These are phyloP conservation scores for Limnomonas spitsbergensis DNA, from an alignment of 139 green algal genomes.

Conservation along the genomic window DNA sequence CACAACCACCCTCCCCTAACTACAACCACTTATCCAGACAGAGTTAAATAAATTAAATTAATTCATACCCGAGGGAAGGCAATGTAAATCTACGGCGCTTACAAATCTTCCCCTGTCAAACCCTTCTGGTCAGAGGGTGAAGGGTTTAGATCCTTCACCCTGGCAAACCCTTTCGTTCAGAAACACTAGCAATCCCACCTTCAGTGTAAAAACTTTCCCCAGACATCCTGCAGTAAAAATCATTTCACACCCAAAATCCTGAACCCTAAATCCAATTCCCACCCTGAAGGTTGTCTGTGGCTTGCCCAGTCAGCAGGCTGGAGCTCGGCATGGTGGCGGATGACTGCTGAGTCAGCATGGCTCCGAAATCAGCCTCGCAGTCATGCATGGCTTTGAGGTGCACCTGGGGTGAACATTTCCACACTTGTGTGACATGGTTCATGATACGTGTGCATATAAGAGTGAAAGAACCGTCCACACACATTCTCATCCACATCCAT, in stretches of 20 bases:
- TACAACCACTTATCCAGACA: too few relatives aligned
- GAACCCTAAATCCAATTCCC: neutral
- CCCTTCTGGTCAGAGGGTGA: neutral
- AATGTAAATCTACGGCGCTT: too few relatives aligned
- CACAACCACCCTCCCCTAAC: too few relatives aligned
- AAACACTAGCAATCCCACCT: neutral
- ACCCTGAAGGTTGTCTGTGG: neutral
- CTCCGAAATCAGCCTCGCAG: conserved; percentile 29
- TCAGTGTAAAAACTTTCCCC: neutral
- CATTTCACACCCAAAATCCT: neutral
- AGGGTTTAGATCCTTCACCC: neutral
- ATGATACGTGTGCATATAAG: neutral
- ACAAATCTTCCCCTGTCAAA: neutral
- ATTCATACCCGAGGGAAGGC: too few relatives aligned
- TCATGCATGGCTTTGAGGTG: conserved; percentile 23
- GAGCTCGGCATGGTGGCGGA: conserved; percentile 8
- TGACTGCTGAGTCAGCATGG: conserved; percentile 5
- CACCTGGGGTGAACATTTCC: conserved; percentile 7
- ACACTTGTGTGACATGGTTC: too few relatives aligned
- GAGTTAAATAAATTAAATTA: too few relatives aligned
- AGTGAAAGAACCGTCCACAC: neutral
- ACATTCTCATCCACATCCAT: neutral
- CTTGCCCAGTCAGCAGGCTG: neutral
- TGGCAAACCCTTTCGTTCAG: neutral
- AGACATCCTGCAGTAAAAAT: too few relatives aligned